These are phyloP conservation scores for Zizania palustris DNA, from an alignment of 202 grass and related monocot species.

Conservation along the genomic window DNA sequence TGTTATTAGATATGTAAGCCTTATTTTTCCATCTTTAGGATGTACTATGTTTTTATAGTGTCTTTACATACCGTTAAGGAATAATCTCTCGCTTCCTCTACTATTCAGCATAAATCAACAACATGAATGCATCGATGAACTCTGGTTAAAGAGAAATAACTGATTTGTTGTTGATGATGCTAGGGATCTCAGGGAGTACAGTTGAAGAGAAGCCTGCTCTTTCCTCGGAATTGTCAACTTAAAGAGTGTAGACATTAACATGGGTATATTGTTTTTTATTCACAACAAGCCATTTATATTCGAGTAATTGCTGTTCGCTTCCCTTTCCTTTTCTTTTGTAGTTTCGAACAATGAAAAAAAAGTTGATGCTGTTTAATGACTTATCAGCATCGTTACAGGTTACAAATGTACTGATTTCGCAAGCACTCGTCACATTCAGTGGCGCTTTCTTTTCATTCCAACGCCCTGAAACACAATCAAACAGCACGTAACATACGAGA, in stretches of 20 bases:
- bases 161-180: no score
- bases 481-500: no score
- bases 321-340: neutral
- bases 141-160: no score
- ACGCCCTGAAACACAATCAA: neutral
- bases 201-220: no score
- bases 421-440: neutral
- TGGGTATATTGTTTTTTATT: neutral
- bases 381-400: neutral
- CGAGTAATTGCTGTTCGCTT: neutral
- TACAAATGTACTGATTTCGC: conserved; percentile 10
- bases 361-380: neutral
- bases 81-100: no score
- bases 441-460: conserved; percentile 2
- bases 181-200: no score
- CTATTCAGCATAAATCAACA: no score
- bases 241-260: neutral
- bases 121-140: no score
- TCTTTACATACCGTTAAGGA: no score
- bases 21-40: no score
- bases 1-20: no score
- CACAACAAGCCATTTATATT: neutral
- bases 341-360: neutral
- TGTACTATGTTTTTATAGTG: no score
- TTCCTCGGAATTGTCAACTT: neutral